Evolutionary conservation across 2,329 filamentous ascomycete species (phyloP).

Genomic region (Curvularia spicifera): DNA sequence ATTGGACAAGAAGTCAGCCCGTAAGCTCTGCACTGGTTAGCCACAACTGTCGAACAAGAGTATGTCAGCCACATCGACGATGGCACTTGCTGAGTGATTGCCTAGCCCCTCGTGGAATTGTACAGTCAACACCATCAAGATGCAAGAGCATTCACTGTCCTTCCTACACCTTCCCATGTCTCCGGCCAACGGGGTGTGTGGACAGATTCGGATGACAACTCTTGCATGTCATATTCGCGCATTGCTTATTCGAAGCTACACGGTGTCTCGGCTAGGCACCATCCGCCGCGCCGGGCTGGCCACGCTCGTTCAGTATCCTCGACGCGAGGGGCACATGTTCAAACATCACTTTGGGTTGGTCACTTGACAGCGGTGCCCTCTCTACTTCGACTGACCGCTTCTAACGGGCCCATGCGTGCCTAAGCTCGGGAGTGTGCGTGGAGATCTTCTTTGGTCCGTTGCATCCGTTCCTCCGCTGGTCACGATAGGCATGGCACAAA

Average conservation of each 20-base stretch:
- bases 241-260: background rate
- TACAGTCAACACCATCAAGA: background rate
- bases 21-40: background rate
- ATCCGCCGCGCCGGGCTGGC: constrained; percentile 8
- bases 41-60: background rate
- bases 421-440: background rate
- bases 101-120: background rate
- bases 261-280: constrained; percentile 17
- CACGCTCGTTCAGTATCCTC: background rate
- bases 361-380: background rate
- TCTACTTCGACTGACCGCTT: constrained; percentile 1
- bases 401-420: background rate
- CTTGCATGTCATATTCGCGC: background rate
- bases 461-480: constrained; percentile 8
- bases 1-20: background rate
- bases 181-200: background rate
- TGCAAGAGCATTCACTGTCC: background rate
- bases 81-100: background rate
- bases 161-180: background rate
- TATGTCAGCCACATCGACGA: background rate
- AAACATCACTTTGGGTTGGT: background rate
- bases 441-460: background rate
- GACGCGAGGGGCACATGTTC: background rate
- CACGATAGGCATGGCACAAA: constrained; percentile 1
- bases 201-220: background rate